These are phyloP conservation scores for Scedosporium apiospermum DNA, from an alignment of 2,329 filamentous ascomycete genomes.

Conservation along the genomic window DNA sequence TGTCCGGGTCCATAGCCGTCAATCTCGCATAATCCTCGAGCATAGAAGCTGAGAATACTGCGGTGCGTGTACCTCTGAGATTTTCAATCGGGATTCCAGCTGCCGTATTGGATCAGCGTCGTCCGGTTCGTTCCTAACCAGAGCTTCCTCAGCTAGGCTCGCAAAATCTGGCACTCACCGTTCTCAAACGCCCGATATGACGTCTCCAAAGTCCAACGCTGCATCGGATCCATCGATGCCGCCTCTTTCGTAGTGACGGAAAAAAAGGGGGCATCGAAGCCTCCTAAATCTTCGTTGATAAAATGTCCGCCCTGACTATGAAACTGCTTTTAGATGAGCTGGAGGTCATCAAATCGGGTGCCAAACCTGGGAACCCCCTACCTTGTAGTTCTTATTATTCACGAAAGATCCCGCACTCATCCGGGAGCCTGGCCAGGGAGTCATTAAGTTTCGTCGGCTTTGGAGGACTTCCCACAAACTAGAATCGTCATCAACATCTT, in stretches of 20 bases:
- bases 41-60: slow-evolving; percentile 27
- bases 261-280: slow-evolving; percentile 18
- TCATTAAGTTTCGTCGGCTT: slow-evolving; percentile 19
- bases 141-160: not conserved
- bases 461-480: slow-evolving; percentile 25
- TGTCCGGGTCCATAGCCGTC: slow-evolving; percentile 23
- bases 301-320: slow-evolving; percentile 16
- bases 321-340: not conserved
- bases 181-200: slow-evolving; percentile 18
- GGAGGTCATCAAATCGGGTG: not conserved
- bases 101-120: not conserved
- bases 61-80: slow-evolving; percentile 19
- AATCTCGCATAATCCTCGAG: slow-evolving; percentile 25
- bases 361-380: not conserved
- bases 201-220: slow-evolving; percentile 16
- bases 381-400: not conserved
- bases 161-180: slow-evolving; percentile 5
- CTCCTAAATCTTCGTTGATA: slow-evolving; percentile 14
- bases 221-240: slow-evolving; percentile 17
- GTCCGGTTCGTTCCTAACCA: not conserved
- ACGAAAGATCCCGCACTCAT: slow-evolving; percentile 15
- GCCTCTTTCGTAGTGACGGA: slow-evolving; percentile 13
- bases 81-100: slow-evolving; percentile 22
- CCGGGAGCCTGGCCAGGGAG: slow-evolving; percentile 21
- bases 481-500: slow-evolving; percentile 19